phyloP scores from a whole-genome alignment of 345 rosid genomes.

The Populus simonii region DNA sequence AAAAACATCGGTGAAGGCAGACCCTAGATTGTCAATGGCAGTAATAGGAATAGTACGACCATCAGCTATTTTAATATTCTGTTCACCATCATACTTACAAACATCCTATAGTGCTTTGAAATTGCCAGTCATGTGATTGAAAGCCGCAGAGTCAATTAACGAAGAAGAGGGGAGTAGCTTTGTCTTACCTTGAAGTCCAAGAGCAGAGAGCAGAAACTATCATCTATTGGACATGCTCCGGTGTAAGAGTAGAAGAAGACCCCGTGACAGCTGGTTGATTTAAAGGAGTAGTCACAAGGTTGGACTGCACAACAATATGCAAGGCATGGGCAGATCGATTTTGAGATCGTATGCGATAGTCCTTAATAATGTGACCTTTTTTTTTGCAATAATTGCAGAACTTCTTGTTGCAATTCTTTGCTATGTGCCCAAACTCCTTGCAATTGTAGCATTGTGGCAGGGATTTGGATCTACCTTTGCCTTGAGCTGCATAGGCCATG shows the following conservation, averaged over 20 bases:
- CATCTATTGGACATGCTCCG: neutral
- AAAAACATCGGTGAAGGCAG: neutral
- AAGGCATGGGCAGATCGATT: too few species aligned
- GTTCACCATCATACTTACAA: neutral
- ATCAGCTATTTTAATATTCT: neutral
- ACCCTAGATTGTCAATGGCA: neutral
- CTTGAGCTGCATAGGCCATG: neutral
- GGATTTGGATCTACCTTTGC: neutral
- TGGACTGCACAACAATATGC: neutral
- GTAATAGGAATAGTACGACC: neutral
- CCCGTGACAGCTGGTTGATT: neutral
- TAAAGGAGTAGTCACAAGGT: neutral
- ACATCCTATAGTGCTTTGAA: neutral
- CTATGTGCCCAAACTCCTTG: neutral
- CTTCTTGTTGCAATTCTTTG: too few species aligned
- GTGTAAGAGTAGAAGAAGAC: too few species aligned
- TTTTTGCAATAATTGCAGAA: too few species aligned
- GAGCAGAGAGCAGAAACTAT: neutral
- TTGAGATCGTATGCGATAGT: too few species aligned
- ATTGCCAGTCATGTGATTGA: neutral
- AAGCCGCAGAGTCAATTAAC: neutral
- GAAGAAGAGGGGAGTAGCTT: too few species aligned
- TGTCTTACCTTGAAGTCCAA: neutral
- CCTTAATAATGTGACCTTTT: too few species aligned
- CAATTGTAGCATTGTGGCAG: neutral